Base-by-base conservation (phyloP, 495 filamentous ascomycete genomes). In the Lepraria neglecta region DNA sequence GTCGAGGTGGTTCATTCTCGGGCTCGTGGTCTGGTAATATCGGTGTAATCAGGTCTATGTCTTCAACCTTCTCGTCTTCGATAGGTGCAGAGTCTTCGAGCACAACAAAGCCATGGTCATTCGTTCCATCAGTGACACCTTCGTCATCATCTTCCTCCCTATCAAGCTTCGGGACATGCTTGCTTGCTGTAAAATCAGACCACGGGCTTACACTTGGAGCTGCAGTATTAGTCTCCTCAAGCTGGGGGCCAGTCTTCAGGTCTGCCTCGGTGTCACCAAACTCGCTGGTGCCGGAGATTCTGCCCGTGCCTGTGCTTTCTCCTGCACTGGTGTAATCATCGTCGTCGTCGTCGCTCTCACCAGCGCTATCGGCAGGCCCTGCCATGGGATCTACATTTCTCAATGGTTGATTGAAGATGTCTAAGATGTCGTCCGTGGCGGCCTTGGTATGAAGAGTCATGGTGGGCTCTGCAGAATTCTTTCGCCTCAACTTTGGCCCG, bases 371-470 rank as follows among this genome's bases (percentile, higher is more conserved):
- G 0, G 69, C 71, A 43, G 70, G 67, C 11, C 62, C 62, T 19
- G 64, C 70, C 19, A 77, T 74, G n/a, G 14, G 72, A 72, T 66
- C 80, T 71, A 42, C 77, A 76, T 66, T 89, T 83, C 67, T 62
- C 50, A 96, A 71, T 9, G 95, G 92, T 51, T 95, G 90, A 67
- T 94, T 97, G 75, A 98, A 97, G 45, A 98, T 86, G 62, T 88
- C 90, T 71, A 97, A 95, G 53, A 98, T 97, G 64, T 97, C 95
- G 68, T 97, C 92, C 53, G 91, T 96, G 1, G 94, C 94, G 57
- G 92, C 92, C 56, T 84, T 89, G 19, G 94, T 98, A 69, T 97
- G 89, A 64, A 98, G 82, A 1, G 94, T 98, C 92, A 98, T 97
- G 1, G 94, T 98, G 30, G 91, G 89, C 69, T 96, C 91, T 3